Evolutionary conservation across 2,329 filamentous ascomycete genomes (phyloP).

Genomic region (Monilinia vaccinii-corymbosi): DNA sequence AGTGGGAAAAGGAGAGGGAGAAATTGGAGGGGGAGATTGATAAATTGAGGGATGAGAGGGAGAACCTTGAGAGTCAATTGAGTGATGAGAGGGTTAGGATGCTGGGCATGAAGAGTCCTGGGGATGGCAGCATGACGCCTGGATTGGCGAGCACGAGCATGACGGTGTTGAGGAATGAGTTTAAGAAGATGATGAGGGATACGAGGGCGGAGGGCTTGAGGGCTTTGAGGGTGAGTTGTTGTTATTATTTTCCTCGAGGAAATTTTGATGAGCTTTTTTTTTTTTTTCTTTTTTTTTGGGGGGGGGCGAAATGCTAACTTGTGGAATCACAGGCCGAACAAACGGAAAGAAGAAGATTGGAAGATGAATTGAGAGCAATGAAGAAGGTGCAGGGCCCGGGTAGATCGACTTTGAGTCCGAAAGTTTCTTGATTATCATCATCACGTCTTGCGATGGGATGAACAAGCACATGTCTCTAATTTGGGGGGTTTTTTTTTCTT

Average conservation of each 20-base stretch:
- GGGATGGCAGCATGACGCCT: conserved; percentile 28
- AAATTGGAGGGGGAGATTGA: conserved; percentile 55
- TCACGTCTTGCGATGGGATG: neutral
- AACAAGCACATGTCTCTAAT: neutral
- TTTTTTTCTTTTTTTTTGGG: no score
- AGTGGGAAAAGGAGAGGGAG: conserved; percentile 63
- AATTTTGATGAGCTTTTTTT: neutral
- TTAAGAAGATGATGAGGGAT: conserved; percentile 75
- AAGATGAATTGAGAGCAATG: conserved; percentile 49
- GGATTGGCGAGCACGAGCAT: conserved; percentile 43
- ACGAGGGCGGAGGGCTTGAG: conserved; percentile 57
- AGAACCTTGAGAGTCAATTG: conserved; percentile 53
- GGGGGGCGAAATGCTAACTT: conserved; percentile 6
- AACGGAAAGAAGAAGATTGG: conserved; percentile 60
- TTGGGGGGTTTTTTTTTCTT: no score
- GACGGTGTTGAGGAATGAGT: conserved; percentile 62
- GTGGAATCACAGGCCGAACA: conserved; percentile 49
- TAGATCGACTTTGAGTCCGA: conserved; percentile 30
- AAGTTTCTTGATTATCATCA: conserved; percentile 6
- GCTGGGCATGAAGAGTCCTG: conserved; percentile 51
- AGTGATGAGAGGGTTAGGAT: conserved; percentile 59
- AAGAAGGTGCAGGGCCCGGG: conserved; percentile 28
- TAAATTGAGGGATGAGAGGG: conserved; percentile 51
- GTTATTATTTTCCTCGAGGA: neutral
- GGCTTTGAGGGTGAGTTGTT: conserved; percentile 50